Conservation (phyloP, 2,329 filamentous ascomycete species). For the Botrytis galanthina region DNA sequence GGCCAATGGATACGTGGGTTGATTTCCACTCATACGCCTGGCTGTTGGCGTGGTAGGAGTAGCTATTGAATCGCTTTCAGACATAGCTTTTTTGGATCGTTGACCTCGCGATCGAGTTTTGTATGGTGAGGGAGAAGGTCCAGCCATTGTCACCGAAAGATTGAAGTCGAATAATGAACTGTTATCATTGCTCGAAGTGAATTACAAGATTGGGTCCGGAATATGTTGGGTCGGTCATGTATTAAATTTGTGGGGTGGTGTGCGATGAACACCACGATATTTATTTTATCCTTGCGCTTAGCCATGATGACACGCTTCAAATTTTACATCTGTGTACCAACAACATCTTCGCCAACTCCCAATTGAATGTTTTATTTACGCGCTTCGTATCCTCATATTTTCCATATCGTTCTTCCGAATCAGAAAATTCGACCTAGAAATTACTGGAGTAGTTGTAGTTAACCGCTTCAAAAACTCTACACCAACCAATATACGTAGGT, state of each 20-base stretch:
- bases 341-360: not conserved
- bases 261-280: not conserved
- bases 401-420: not conserved
- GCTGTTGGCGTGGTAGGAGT: not conserved
- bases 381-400: not conserved
- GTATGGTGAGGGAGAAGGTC: constrained; percentile 12
- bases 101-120: constrained; percentile 18
- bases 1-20: constrained; percentile 72
- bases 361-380: not conserved
- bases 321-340: not conserved
- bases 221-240: not conserved
- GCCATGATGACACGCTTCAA: constrained; percentile 10
- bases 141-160: constrained; percentile 17
- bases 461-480: not conserved
- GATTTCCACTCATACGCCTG: constrained; percentile 18
- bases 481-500: not conserved
- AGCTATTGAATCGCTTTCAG: constrained; percentile 9
- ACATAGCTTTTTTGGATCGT: constrained; percentile 5
- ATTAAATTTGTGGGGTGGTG: constrained; percentile 7
- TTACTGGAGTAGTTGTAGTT: not conserved
- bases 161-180: constrained; percentile 3
- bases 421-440: not conserved
- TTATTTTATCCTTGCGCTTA: constrained; percentile 10
- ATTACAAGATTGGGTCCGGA: not conserved
- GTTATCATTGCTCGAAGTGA: constrained; percentile 11